Evolutionary conservation across 306 rosid species (phyloP).

Genomic region (Hylodesmum podocarpum): DNA sequence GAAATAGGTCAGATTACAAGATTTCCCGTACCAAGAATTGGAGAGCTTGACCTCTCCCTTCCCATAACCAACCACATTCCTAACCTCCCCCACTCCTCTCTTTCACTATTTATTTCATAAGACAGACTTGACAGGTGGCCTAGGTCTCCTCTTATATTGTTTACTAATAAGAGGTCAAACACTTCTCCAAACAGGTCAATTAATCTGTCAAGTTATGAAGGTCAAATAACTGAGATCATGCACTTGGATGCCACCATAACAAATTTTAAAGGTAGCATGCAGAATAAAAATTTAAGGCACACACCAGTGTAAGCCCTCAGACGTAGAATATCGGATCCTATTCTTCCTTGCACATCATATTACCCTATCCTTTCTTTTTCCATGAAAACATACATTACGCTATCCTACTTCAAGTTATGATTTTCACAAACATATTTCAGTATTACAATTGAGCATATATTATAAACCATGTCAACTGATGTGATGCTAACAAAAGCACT

Average conservation of each 20-base stretch:
- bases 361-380: slow-evolving; percentile 1
- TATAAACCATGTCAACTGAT: slow-evolving; percentile 4
- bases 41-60: no score
- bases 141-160: no score
- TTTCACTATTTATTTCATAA: no score
- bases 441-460: not conserved
- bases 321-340: slow-evolving; percentile 11
- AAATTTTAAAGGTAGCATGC: not conserved
- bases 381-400: not conserved
- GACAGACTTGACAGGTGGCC: no score
- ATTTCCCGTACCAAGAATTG: no score
- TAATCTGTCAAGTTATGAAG: not conserved
- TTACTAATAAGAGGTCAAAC: no score
- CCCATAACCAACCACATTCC: no score
- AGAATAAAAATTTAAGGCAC: not conserved
- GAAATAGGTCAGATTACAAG: no score
- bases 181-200: no score
- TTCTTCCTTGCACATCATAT: slow-evolving; percentile 10
- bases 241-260: not conserved
- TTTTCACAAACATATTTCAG: not conserved
- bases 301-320: not conserved
- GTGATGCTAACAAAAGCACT: not conserved
- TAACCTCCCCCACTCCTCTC: no score
- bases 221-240: slow-evolving; percentile 3
- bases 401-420: slow-evolving; percentile 2